Evolutionary conservation across 2,329 filamentous ascomycete species (phyloP).

Genomic region (Xenoacremonium recifei): DNA sequence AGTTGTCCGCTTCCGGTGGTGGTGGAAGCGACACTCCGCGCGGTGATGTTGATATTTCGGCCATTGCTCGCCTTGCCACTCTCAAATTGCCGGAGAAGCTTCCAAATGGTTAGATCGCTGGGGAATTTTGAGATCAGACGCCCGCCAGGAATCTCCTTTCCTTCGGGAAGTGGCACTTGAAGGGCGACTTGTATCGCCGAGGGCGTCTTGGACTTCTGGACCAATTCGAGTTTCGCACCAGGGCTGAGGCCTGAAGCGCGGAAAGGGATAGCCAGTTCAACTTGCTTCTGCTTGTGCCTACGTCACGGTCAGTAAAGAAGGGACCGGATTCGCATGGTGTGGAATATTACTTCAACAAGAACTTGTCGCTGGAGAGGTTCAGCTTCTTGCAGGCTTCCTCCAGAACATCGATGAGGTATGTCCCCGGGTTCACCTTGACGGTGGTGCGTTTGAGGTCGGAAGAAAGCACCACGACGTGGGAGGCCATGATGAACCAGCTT

Average conservation of each 20-base stretch:
- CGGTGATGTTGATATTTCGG: conserved; percentile 76
- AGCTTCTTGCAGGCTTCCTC: conserved; percentile 86
- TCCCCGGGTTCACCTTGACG: conserved; percentile 80
- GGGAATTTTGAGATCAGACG: conserved; percentile 83
- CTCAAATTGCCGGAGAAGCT: conserved; percentile 87
- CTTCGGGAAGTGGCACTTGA: conserved; percentile 74
- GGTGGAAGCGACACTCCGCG: conserved; percentile 68
- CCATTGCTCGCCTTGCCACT: conserved; percentile 63
- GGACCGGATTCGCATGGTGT: not conserved
- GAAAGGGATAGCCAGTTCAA: conserved; percentile 84
- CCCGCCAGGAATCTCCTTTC: conserved; percentile 58
- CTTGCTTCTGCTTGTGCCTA: conserved; percentile 74
- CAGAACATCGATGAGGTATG: conserved; percentile 79
- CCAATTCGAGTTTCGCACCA: conserved; percentile 90
- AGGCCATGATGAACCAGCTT: conserved; percentile 70
- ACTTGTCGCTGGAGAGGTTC: conserved; percentile 68
- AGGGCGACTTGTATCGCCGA: conserved; percentile 86
- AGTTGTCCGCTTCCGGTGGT: conserved; percentile 68
- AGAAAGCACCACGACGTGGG: conserved; percentile 86
- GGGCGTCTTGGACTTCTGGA: conserved; percentile 81
- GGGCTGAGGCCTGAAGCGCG: conserved; percentile 78
- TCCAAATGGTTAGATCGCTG: conserved; percentile 86
- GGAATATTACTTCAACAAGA: conserved; percentile 69
- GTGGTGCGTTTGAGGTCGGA: conserved; percentile 73
- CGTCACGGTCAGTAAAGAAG: not conserved